Evolutionary conservation across 2,329 filamentous ascomycete genomes (phyloP), one percentile per base, ranked within the genome.

Genomic region (Arthrocladium fulminans): DNA sequence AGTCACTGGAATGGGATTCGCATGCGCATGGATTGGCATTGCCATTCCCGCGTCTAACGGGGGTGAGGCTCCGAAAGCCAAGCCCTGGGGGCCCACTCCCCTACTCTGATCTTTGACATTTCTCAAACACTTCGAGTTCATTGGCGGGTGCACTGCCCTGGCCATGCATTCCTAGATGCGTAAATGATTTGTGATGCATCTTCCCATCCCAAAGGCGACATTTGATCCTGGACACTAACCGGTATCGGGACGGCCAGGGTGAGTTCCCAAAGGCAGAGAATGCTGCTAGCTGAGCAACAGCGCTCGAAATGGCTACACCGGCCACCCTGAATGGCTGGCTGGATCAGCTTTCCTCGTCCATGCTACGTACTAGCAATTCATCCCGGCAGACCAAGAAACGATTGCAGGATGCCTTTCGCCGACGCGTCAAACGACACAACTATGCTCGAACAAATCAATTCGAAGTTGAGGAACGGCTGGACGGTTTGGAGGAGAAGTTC

Each of bases 401-500:
- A 38, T 41, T 49, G 30, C 56, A 54, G 40, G 53, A 54, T 9
- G 40, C 37, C 20, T 58, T 60, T 47, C 37, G 48, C 20, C 49
- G 57, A 30, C 59, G 59, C 37, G 52, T 70, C 20, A 67, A 62
- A 44, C 56, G 65, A 30, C 61, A 63, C 55, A 76, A 66, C 40
- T 79, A 77, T 61, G 69, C 77, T 27, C 77, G 83, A 30, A 86
- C 83, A 1, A 86, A 90, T 59, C 84, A 86, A 56, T 89, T 89
- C 60, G 80, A 85, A 38, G 77, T 89, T 17, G 69, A 76, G 32
- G 74, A 75, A 30, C 75, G 74, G 29, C 71, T 90, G 1, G 72
- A 79, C 42, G 86, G 86, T 1, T 72, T 96, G 2, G 83, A 89
- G 56, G 92, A 97, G 68, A 88, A 90, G 58, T 92, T 96, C 58